Conservation (phyloP, 2,329 filamentous ascomycete genomes). For the Claviceps monticola region DNA sequence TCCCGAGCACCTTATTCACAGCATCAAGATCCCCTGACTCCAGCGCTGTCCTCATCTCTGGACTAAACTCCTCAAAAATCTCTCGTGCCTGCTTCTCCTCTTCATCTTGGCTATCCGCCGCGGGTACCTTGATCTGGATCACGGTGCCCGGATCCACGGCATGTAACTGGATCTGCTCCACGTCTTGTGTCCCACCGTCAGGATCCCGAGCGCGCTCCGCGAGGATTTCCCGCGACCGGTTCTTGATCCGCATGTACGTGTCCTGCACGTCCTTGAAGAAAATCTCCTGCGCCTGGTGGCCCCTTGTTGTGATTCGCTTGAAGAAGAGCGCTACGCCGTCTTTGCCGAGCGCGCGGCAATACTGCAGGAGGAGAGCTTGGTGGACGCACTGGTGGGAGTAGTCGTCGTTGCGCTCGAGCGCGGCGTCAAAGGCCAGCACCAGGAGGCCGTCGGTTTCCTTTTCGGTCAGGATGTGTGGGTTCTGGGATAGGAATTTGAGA, state of each 20-base stretch:
- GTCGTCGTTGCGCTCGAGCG: slow-evolving; percentile 63
- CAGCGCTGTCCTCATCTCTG: slow-evolving; percentile 68
- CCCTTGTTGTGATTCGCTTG: slow-evolving; percentile 80
- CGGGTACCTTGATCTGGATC: slow-evolving; percentile 76
- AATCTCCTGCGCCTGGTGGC: slow-evolving; percentile 78
- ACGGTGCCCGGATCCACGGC: slow-evolving; percentile 86
- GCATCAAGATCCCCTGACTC: slow-evolving; percentile 74
- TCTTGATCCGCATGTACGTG: slow-evolving; percentile 72
- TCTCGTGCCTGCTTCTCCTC: slow-evolving; percentile 49
- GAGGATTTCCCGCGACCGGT: slow-evolving; percentile 58
- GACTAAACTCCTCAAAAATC: slow-evolving; percentile 73
- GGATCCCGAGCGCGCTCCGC: slow-evolving; percentile 36
- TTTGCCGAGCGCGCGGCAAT: slow-evolving; percentile 77
- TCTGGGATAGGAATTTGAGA: slow-evolving; percentile 61
- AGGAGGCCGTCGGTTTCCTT: slow-evolving; percentile 82
- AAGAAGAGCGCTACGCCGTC: slow-evolving; percentile 91
- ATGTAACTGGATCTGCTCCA: slow-evolving; percentile 95
- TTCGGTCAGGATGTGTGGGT: slow-evolving; percentile 70
- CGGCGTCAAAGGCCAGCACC: slow-evolving; percentile 80
- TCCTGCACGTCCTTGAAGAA: slow-evolving; percentile 88
- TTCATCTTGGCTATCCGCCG: slow-evolving; percentile 50
- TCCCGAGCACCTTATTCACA: slow-evolving; percentile 48
- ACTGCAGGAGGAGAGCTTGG: slow-evolving; percentile 83
- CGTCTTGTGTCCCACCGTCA: slow-evolving; percentile 27
- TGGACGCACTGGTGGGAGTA: slow-evolving; percentile 79